Evolutionary conservation across 2,329 filamentous ascomycete species (phyloP).

Genomic region (Emericellopsis cladophorae): DNA sequence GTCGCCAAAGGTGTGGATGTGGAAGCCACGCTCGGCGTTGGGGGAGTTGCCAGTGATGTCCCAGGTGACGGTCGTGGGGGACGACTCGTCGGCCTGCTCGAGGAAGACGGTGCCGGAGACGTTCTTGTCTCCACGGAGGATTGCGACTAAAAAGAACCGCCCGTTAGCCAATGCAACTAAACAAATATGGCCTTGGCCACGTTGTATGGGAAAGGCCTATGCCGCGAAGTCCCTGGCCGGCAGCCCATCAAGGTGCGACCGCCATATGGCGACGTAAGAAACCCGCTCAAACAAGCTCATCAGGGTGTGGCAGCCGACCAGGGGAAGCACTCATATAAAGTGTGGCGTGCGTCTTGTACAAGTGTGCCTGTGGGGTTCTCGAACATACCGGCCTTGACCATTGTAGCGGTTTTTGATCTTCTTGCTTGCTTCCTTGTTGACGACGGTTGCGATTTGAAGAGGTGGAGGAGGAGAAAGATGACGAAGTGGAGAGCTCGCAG

Average conservation of each 20-base stretch:
- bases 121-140: constrained; percentile 96
- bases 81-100: constrained; percentile 75
- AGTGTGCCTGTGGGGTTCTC: constrained; percentile 11
- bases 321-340: constrained; percentile 7
- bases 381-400: constrained; percentile 90
- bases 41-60: constrained; percentile 85
- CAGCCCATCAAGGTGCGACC: constrained; percentile 4
- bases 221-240: too few relatives aligned
- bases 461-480: not conserved
- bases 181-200: not conserved
- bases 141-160: constrained; percentile 54
- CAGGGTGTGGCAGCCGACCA: constrained; percentile 4
- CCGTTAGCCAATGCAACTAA: constrained; percentile 1
- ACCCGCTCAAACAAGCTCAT: constrained; percentile 50
- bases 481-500: not conserved
- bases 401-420: constrained; percentile 52
- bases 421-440: constrained; percentile 2
- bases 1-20: constrained; percentile 98
- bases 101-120: constrained; percentile 88
- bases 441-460: not conserved
- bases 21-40: constrained; percentile 95
- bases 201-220: not conserved
- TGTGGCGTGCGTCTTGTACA: constrained; percentile 7
- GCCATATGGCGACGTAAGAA: constrained; percentile 17
- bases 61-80: constrained; percentile 79